Evolutionary conservation across 225 moss, liverwort and hornwort genomes (phyloP).

Genomic region (Physcomitrellopsis africana): DNA sequence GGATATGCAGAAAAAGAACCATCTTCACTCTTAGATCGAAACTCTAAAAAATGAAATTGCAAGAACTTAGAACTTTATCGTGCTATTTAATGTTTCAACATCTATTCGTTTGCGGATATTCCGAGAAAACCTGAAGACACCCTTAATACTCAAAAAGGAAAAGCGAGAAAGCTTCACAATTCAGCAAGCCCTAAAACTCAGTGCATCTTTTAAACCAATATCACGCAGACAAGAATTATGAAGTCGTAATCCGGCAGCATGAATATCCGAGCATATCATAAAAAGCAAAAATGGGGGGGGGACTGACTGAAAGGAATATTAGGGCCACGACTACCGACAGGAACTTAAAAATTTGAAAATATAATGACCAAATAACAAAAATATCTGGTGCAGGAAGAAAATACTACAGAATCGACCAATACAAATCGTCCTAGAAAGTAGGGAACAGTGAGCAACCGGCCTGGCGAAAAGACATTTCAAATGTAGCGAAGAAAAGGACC

Average conservation of each 20-base stretch:
- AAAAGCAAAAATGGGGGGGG: not conserved
- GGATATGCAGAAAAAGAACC: not conserved
- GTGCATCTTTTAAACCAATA: not conserved
- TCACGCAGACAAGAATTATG: not conserved
- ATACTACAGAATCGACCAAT: not conserved
- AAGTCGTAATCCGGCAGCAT: not conserved
- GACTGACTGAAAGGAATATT: not conserved
- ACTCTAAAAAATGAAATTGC: not conserved
- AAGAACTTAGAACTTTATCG: conserved; percentile 6
- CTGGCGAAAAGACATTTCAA: not conserved
- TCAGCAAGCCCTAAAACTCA: not conserved
- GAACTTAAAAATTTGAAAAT: not conserved
- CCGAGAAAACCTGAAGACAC: not conserved
- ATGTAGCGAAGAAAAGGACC: not conserved
- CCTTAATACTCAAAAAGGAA: not conserved
- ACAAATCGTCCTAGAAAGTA: not conserved
- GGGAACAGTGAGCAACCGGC: not conserved
- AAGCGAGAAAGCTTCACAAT: not conserved
- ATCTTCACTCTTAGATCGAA: conserved; percentile 12
- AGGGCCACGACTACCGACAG: too few species aligned
- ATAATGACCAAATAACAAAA: not conserved
- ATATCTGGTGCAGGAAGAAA: not conserved
- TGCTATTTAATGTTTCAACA: not conserved
- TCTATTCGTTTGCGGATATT: not conserved
- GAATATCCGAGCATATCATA: not conserved